Evolutionary conservation across 2,329 filamentous ascomycete species (phyloP), one percentile per base, ranked within the genome.

Genomic region (Lachnellula arida): DNA sequence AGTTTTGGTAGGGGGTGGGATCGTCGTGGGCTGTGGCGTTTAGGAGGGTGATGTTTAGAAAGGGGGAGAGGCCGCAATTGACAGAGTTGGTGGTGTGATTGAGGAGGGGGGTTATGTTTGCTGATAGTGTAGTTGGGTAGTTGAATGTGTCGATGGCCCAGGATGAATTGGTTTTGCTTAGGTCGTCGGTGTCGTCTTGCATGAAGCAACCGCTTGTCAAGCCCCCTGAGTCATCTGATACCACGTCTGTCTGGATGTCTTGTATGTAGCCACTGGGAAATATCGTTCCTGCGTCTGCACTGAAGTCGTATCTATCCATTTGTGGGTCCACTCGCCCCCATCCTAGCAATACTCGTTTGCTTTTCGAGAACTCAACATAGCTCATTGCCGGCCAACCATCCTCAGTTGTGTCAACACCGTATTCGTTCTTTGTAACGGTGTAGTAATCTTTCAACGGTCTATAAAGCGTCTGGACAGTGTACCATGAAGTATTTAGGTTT

Each of bases 331-430:
- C 67, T 0, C 67, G 72, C 1, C 83, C 83, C 65, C 81, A 84
- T 39, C 77, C 76, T 8, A 81, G 67, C 2, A 87, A 64, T 2
- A 87, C 62, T 34, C 84, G 74, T 60, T 77, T 77, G n/a, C 75
- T 74, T 47, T 75, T 71, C 2, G 74, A 72, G 46, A 85, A 75
- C 60, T 84, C 80, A 35, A 86, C 69, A 61, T 77, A 84, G 19
- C 76, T 75, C 61, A 82, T 78, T n/a, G 77, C 79, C 0, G 85
- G 85, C 85, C 85, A 88, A 11, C 85, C 85, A 68, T 84, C 76
- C 0, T 74, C 65, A 0, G 83, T 86, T 19, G 74, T 74, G 7
- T 69, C 62, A 17, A 74, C 72, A 3, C 69, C 59, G 46, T 64
- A 55, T 28, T 60, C 25, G 14, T 58, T 54, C 2, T 43, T 50